phyloP scores from a whole-genome alignment of 768 basidiomycete genomes.

The Tylopilus vinaceipallidus region DNA sequence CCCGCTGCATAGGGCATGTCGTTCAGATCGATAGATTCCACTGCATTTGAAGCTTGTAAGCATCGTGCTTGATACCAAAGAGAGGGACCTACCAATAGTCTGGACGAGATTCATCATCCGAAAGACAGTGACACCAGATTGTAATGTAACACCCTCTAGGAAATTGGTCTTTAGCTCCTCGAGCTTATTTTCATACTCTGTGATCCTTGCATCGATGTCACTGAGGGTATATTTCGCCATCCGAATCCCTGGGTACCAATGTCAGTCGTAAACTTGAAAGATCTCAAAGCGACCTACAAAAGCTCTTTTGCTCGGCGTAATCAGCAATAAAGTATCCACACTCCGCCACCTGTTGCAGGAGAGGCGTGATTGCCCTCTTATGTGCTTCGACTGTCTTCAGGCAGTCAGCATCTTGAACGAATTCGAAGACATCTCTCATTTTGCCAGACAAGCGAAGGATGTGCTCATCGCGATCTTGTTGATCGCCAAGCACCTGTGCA shows the following conservation, averaged over 20 bases:
- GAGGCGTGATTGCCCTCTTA: neutral
- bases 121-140: neutral
- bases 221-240: neutral
- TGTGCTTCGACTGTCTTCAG: neutral
- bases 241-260: neutral
- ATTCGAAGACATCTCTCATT: neutral
- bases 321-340: slow-evolving; percentile 7
- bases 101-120: slow-evolving; percentile 1
- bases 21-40: neutral
- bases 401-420: neutral
- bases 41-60: neutral
- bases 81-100: neutral
- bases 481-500: too few relatives aligned
- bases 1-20: neutral
- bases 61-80: neutral
- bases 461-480: neutral
- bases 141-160: neutral
- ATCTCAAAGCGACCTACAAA: neutral
- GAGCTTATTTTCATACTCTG: neutral
- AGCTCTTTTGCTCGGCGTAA: neutral
- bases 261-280: neutral
- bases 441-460: neutral
- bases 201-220: slow-evolving; percentile 3
- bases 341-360: slow-evolving; percentile 10
- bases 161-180: neutral